Base-by-base conservation (phyloP, 495 filamentous ascomycete species). In the Podospora fimiseda region DNA sequence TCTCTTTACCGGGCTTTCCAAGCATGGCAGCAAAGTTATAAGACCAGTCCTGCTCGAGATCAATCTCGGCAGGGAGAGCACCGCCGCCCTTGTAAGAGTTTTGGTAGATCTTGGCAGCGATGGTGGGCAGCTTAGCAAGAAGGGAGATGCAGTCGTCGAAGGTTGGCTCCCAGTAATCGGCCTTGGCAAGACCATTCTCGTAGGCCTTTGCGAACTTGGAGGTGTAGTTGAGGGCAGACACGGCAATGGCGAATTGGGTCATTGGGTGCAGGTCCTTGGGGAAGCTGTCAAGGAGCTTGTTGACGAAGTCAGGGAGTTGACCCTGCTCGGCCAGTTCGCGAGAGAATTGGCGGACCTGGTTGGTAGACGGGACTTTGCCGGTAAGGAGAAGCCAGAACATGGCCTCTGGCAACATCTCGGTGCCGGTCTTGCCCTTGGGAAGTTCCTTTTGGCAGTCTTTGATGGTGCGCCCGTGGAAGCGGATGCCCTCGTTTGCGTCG, bases 311-410 rank as follows among this genome's bases (percentile, higher is more conserved):
- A 45, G 93, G 93, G n/a, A 98, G 80, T 51, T 77, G 70, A 23
- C 86, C 84, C 67, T 96, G 85, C 69, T 91, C 87, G 38, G 93
- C 93, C 20, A 96, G 79, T 67, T 95, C 87, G 38, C 83, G 78
- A 38, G 88, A 93, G 57, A 98, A 82, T 41, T 73, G 72, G 59
- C 93, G 88, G 48, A 90, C 80, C 69, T 98, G 93, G 33, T 70
- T 67, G 20, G 84, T 85, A 2, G 86, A 87, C 9, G 93, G 93
- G 20, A 98, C 88, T 69, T 92, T 78, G 52, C 93, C 94, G 8
- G 93, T 98, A 54, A 98, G 73, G 14, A 98, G 85, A 21, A 98
- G 85, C 93, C 93, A 98, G 80, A 98, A 98, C 93, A 98, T 97
- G 65, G 90, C 85, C 71, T 98, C 93, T 36, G 93, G 93, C 2